A percentile compares a stretch with the other conserved stretches of the same genome.
These are phyloP conservation scores for Tricholoma sp. DNA, from an alignment of 768 basidiomycete species.

Conservation along the genomic window DNA sequence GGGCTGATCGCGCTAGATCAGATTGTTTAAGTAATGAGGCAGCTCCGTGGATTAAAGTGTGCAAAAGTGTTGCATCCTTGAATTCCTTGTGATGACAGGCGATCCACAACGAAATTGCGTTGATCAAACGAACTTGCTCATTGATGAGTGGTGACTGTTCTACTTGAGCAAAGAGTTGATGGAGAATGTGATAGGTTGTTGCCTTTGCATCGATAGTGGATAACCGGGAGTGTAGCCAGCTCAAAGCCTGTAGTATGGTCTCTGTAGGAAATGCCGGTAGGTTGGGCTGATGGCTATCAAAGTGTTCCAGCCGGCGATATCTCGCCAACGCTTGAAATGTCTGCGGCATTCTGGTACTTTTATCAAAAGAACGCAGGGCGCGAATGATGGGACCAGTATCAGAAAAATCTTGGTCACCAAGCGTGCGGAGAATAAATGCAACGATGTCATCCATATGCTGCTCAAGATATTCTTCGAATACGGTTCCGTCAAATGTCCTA, in stretches of 20 bases:
- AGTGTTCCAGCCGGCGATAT: conserved; percentile 44
- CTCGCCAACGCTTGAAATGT: conserved; percentile 47
- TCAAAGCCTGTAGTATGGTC: conserved; percentile 48
- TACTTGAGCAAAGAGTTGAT: conserved; percentile 63
- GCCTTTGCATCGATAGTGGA: conserved; percentile 42
- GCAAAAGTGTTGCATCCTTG: conserved; percentile 53
- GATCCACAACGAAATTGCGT: conserved; percentile 70
- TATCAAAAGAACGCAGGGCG: conserved; percentile 35
- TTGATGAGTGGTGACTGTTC: conserved; percentile 70
- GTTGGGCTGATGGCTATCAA: conserved; percentile 58
- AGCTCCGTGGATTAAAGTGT: conserved; percentile 63
- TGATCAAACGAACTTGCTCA: conserved; percentile 74
- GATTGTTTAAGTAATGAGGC: conserved; percentile 58
- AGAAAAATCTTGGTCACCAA: conserved; percentile 65
- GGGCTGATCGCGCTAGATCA: conserved; percentile 63
- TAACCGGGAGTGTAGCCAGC: conserved; percentile 49
- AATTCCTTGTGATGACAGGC: conserved; percentile 55
- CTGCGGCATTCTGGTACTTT: not conserved
- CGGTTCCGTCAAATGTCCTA: conserved; percentile 25
- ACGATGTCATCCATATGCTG: conserved; percentile 53
- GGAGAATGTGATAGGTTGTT: conserved; percentile 73
- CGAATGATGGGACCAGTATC: conserved; percentile 42
- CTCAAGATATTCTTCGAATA: conserved; percentile 33
- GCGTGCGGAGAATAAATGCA: conserved; percentile 51
- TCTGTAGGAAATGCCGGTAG: conserved; percentile 51